Conservation (phyloP, 2,329 filamentous ascomycete species). For the Penicillium expansum region DNA sequence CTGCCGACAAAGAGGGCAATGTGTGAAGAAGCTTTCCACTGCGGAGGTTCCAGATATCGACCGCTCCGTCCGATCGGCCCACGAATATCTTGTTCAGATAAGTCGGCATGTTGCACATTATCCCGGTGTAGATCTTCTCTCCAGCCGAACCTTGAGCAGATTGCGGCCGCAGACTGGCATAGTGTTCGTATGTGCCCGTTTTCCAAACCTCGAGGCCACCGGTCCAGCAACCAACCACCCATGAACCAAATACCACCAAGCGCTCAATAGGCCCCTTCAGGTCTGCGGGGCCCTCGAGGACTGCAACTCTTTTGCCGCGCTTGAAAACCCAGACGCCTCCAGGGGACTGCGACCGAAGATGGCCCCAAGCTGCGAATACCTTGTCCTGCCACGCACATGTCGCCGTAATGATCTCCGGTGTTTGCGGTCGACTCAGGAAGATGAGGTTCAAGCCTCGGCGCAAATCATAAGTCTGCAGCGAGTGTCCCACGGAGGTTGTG, state of each 20-base stretch:
- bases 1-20: conserved; percentile 70
- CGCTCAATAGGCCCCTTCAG: conserved; percentile 70
- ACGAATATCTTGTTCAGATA: conserved; percentile 95
- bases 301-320: conserved; percentile 77
- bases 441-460: conserved; percentile 85
- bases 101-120: conserved; percentile 84
- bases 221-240: conserved; percentile 77
- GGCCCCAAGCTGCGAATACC: conserved; percentile 87
- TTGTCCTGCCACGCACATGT: conserved; percentile 83
- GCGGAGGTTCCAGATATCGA: conserved; percentile 97
- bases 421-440: conserved; percentile 89
- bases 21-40: conserved; percentile 90
- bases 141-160: conserved; percentile 56
- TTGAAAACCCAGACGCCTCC: conserved; percentile 88
- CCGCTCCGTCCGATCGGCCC: conserved; percentile 78
- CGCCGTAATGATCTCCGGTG: conserved; percentile 79
- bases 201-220: conserved; percentile 89
- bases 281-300: conserved; percentile 65
- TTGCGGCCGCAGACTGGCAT: conserved; percentile 71
- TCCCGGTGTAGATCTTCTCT: conserved; percentile 69
- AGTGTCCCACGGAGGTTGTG: conserved; percentile 87
- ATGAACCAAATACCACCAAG: conserved; percentile 81
- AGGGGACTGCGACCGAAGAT: conserved; percentile 37
- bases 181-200: conserved; percentile 76
- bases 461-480: conserved; percentile 93